These are phyloP conservation scores for Rhodomyrtus psidioides DNA, from an alignment of 441 rosid species.

Conservation along the genomic window DNA sequence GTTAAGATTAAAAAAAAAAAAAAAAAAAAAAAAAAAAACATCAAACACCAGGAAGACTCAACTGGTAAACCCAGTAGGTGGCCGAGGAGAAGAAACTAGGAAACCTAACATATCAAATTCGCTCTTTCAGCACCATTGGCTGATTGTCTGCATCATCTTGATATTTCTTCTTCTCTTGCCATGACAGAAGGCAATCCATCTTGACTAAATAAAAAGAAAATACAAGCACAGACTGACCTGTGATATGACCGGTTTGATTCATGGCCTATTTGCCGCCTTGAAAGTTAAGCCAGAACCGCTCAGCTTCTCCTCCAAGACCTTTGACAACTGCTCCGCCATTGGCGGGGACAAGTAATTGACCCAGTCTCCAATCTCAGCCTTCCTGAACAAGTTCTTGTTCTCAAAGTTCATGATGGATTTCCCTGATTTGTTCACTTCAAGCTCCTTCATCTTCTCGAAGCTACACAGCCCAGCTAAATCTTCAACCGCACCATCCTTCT, in stretches of 20 bases:
- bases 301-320: constrained; percentile 45
- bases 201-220: background rate
- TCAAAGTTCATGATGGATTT: constrained; percentile 46
- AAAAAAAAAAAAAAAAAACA: no score
- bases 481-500: constrained; percentile 33
- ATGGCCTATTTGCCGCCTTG: constrained; percentile 6
- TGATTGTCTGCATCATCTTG: background rate
- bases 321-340: constrained; percentile 39
- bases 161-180: background rate
- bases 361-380: constrained; percentile 70
- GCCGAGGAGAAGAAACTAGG: background rate
- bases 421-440: constrained; percentile 60
- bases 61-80: background rate
- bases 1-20: no score
- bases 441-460: constrained; percentile 50
- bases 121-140: background rate
- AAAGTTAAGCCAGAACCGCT: constrained; percentile 52
- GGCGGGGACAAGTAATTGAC: constrained; percentile 49
- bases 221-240: background rate
- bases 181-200: background rate
- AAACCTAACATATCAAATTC: background rate
- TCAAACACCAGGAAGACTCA: background rate
- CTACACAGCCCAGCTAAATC: constrained; percentile 51
- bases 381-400: constrained; percentile 65
- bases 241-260: background rate